Base-by-base conservation (phyloP, 768 basidiomycete species). In the Russula lepida region DNA sequence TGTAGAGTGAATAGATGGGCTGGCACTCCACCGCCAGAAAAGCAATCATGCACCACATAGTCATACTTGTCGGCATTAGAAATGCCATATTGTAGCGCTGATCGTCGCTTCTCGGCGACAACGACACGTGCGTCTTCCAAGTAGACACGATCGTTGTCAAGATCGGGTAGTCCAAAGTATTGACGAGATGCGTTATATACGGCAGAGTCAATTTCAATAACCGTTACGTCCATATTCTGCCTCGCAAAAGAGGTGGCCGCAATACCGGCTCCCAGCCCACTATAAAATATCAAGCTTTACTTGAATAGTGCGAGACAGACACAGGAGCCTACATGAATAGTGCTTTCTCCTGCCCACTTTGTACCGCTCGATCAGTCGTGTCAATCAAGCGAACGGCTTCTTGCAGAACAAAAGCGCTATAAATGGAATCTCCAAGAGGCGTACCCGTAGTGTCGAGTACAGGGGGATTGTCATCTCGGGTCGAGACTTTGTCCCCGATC, bases 1-100 rank as follows among this genome's bases (percentile, higher is more conserved):
- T 94, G 86, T 32, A 80, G 43, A 0, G 93, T 90, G 73, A 88
- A 98, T 54, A 98, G 74, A 68, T 92, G 86, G 39, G 84, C 76
- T 0, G 95, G 93, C 2, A 98, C 85, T n/a, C 83, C 84, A 3
- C 95, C 95, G 9, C 95, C 95, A 9, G 93, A 92, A 71, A 97
- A 98, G 69, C 90, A 91, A 68, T 95, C 95, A 66, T 98, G 95
- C 0, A 95, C 76, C 43, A 93, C 81, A 63, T 87, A 78, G 66
- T 90, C 87, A 69, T 82, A 92, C 21, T 74, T 73, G 9, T 71
- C 71, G 49, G 65, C 66, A 41, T 35, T 56, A 27, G 44, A 13
- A 28, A 68, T 64, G 28, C 68, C 63, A n/a, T 70, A 66, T 33
- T 72, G 70, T 25, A 69, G 66, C 5, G 69, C 70, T 9, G 71